Percentiles rank a stretch among this genome's conserved stretches.
Conservation (phyloP, 2,329 filamentous ascomycete genomes). For the Trichoderma citrinoviride region DNA sequence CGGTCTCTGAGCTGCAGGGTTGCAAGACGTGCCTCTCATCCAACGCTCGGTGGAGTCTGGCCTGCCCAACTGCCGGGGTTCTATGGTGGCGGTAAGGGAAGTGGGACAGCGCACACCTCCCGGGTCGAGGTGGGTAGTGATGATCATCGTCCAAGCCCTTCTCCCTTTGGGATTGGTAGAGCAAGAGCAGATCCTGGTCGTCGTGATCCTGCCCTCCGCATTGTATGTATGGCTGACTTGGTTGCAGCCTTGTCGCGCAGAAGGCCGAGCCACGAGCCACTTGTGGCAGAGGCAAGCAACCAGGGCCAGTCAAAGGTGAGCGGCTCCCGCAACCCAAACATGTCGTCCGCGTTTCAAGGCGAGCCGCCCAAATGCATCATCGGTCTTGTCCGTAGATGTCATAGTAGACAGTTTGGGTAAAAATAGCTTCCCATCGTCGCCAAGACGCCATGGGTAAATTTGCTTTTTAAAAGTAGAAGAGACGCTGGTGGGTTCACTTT, state of each 20-base stretch:
- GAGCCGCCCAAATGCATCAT: slow-evolving; percentile 9
- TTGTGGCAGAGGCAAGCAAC: slow-evolving; percentile 10
- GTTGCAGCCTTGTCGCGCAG: slow-evolving; percentile 5
- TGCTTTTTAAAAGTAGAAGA: slow-evolving; percentile 13
- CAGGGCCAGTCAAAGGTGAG: slow-evolving; percentile 17
- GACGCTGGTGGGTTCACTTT: neutral
- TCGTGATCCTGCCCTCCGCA: slow-evolving; percentile 11
- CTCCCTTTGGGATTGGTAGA: slow-evolving; percentile 3
- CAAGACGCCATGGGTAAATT: slow-evolving; percentile 10
- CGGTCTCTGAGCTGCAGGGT: slow-evolving; percentile 12
- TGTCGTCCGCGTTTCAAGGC: slow-evolving; percentile 1
- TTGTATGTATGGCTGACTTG: neutral
- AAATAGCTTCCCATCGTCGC: neutral
- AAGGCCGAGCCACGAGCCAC: slow-evolving; percentile 15
- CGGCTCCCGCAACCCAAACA: slow-evolving; percentile 13
- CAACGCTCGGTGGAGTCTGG: slow-evolving; percentile 8
- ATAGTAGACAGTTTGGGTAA: slow-evolving; percentile 4
- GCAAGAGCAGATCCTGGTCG: slow-evolving; percentile 2
- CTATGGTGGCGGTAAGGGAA: slow-evolving; percentile 7
- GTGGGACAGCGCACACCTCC: slow-evolving; percentile 10
- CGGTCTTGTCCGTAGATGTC: neutral
- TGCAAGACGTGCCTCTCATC: slow-evolving; percentile 1
- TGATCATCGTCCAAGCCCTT: slow-evolving; percentile 13
- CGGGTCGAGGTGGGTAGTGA: slow-evolving; percentile 5
- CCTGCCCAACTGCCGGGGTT: slow-evolving; percentile 9